Evolutionary conservation across 208 protist genomes (phyloP).

Genomic region (Leishmania tropica): DNA sequence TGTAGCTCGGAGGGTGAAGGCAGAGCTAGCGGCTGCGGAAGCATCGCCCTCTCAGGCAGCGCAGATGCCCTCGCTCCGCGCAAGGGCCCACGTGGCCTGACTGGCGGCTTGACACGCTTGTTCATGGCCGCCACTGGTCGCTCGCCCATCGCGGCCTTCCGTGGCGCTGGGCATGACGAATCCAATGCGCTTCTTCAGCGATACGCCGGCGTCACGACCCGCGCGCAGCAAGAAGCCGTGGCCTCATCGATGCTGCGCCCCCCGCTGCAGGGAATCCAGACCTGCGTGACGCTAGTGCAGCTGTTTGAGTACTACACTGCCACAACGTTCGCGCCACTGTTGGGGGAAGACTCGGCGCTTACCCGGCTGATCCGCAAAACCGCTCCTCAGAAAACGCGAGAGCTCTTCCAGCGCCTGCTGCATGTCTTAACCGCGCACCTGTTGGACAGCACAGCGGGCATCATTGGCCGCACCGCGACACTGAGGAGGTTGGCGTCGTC

Average conservation of each 20-base stretch:
- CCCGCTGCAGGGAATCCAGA: constrained; percentile 49
- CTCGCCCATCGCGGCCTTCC: constrained; percentile 7
- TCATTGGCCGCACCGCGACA: constrained; percentile 41
- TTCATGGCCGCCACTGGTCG: constrained; percentile 48
- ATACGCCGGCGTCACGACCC: constrained; percentile 54
- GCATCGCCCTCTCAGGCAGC: neutral
- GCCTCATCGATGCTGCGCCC: constrained; percentile 39
- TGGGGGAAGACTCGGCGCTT: constrained; percentile 51
- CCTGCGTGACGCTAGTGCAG: constrained; percentile 57
- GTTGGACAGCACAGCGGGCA: constrained; percentile 57
- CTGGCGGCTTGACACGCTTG: constrained; percentile 42
- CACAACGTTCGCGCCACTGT: constrained; percentile 58
- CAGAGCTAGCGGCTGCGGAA: neutral
- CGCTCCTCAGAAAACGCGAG: constrained; percentile 45
- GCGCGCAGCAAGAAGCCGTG: constrained; percentile 59
- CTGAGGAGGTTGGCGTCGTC: constrained; percentile 60
- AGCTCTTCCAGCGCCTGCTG: constrained; percentile 51
- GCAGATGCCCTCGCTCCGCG: constrained; percentile 1
- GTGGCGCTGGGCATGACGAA: constrained; percentile 9
- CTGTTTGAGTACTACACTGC: constrained; percentile 76
- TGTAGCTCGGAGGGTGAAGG: neutral
- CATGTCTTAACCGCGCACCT: constrained; percentile 43
- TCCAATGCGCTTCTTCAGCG: constrained; percentile 30
- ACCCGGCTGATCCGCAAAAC: constrained; percentile 55
- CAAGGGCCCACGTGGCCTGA: constrained; percentile 37